Percentiles rank a stretch among this genome's conserved stretches.
Conservation (phyloP, 805 yeast genomes). For the Metschnikowia baotianmanensis region DNA sequence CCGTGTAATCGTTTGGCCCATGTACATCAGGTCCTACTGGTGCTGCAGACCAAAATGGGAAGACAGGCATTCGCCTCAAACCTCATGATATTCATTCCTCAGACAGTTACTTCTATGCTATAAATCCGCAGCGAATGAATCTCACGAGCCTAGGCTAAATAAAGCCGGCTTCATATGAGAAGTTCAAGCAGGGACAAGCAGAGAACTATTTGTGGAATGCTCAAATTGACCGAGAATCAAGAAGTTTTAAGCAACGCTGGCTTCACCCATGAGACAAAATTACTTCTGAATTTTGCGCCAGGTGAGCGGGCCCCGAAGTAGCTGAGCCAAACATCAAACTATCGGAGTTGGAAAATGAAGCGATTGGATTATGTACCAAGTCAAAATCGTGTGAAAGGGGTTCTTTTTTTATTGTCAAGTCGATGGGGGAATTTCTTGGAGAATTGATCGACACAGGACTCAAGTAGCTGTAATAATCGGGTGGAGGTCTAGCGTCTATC, state of each 20-base stretch:
- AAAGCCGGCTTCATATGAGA: conserved; percentile 5
- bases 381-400: conserved; percentile 9
- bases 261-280: conserved; percentile 30
- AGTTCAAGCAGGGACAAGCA: conserved; percentile 24
- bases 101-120: conserved; percentile 35
- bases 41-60: conserved; percentile 36
- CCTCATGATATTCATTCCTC: neutral
- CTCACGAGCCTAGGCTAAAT: conserved; percentile 9
- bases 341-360: conserved; percentile 7
- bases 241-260: neutral
- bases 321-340: conserved; percentile 15
- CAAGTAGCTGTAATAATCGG: conserved; percentile 33
- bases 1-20: conserved; percentile 16
- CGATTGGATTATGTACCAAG: conserved; percentile 3
- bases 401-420: conserved; percentile 31
- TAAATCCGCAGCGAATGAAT: conserved; percentile 22
- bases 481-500: conserved; percentile 9
- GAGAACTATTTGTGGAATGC: conserved; percentile 22
- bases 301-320: conserved; percentile 26
- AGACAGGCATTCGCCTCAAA: neutral
- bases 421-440: conserved; percentile 39
- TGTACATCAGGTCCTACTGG: conserved; percentile 35
- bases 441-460: conserved; percentile 45
- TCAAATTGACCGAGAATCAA: conserved; percentile 11
- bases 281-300: conserved; percentile 50